A percentile compares a stretch with the other conserved stretches of the same genome.
These are phyloP conservation scores for Moesziomyces globuligerus DNA, from an alignment of 1,284 basidiomycete genomes.

Conservation along the genomic window DNA sequence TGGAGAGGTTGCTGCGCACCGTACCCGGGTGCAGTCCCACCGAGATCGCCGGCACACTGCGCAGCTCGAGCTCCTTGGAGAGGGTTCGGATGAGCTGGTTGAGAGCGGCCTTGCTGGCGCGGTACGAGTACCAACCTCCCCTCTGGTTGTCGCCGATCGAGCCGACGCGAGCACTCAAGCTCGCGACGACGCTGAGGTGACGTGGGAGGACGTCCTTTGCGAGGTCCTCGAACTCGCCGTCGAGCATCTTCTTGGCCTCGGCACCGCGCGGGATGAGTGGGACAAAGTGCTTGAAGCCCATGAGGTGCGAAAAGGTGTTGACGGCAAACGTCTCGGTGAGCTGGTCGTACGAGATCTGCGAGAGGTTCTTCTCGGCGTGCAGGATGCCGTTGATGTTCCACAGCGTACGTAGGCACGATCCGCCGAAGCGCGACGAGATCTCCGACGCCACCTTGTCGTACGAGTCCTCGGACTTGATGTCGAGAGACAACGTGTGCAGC, in stretches of 20 bases:
- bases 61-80: constrained; percentile 74
- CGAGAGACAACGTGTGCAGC: constrained; percentile 68
- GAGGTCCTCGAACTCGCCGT: constrained; percentile 49
- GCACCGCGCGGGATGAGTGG: constrained; percentile 69
- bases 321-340: constrained; percentile 69
- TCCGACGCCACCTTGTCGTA: constrained; percentile 67
- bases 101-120: constrained; percentile 78
- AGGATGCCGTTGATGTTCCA: constrained; percentile 71
- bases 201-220: constrained; percentile 64
- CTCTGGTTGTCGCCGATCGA: constrained; percentile 74
- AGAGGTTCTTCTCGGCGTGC: constrained; percentile 73
- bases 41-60: constrained; percentile 72
- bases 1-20: constrained; percentile 72
- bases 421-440: constrained; percentile 68
- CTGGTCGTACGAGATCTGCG: constrained; percentile 71
- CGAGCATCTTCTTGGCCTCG: constrained; percentile 37
- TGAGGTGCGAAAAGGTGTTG: constrained; percentile 71
- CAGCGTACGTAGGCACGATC: constrained; percentile 67
- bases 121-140: constrained; percentile 79
- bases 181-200: constrained; percentile 68
- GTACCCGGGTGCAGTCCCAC: constrained; percentile 67
- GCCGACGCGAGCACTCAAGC: constrained; percentile 74
- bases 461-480: constrained; percentile 68
- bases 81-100: constrained; percentile 79
- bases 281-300: constrained; percentile 71